phyloP scores from a whole-genome alignment of 2,329 filamentous ascomycete species.

The Magnaporthiopsis incrustans region DNA sequence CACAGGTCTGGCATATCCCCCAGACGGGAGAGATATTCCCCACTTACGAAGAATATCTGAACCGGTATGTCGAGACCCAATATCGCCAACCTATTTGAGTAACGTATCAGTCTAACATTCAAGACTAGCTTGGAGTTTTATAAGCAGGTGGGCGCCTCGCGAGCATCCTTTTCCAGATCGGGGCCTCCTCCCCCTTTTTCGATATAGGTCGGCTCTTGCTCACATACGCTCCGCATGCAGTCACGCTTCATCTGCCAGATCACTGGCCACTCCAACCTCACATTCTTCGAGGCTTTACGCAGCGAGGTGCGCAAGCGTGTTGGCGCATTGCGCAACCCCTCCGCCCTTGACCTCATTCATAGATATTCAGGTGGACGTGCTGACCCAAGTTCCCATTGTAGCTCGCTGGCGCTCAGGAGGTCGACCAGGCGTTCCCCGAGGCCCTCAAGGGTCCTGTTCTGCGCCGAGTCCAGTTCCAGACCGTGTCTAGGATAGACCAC shows the following conservation, averaged over 20 bases:
- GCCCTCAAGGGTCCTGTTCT: conserved; percentile 84
- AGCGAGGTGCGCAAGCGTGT: conserved; percentile 63
- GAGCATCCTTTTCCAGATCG: neutral
- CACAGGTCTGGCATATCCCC: conserved; percentile 82
- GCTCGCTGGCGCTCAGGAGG: conserved; percentile 75
- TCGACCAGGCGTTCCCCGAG: conserved; percentile 88
- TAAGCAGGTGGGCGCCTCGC: conserved; percentile 60
- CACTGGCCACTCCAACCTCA: conserved; percentile 83
- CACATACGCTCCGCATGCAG: conserved; percentile 30
- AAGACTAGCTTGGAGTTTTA: conserved; percentile 77
- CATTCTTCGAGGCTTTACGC: conserved; percentile 84
- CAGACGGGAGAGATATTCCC: conserved; percentile 86
- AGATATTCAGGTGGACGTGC: neutral
- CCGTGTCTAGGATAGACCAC: conserved; percentile 80
- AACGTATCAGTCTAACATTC: conserved; percentile 22
- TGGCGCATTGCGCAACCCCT: neutral
- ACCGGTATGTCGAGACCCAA: conserved; percentile 50
- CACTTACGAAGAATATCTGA: conserved; percentile 81
- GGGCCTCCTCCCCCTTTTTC: conserved; percentile 10
- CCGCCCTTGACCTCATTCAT: neutral
- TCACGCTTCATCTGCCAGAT: conserved; percentile 93
- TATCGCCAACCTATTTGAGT: neutral
- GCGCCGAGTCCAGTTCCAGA: conserved; percentile 85
- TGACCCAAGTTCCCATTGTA: conserved; percentile 23
- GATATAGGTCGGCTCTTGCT: neutral